A percentile compares a stretch with the other conserved stretches of the same genome.
Conservation (phyloP, 768 basidiomycete genomes). For the Hygrocybe coccinea region DNA sequence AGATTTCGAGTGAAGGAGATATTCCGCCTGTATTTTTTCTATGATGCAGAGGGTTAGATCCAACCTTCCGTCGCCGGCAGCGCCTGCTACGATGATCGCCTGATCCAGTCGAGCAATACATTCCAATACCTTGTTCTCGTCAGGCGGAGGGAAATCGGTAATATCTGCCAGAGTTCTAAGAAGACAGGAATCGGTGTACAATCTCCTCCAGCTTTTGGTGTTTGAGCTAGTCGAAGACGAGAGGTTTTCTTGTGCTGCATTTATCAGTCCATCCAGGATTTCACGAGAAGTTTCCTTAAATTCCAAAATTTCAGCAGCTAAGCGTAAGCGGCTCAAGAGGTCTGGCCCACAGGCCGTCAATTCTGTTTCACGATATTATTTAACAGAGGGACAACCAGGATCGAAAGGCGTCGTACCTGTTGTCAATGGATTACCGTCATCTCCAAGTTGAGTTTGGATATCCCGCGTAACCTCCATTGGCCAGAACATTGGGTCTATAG, state of each 20-base stretch:
- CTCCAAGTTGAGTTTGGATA: background rate
- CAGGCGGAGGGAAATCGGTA: background rate
- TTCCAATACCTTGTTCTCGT: conserved; percentile 28
- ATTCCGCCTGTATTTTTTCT: conserved; percentile 46
- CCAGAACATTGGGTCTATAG: conserved; percentile 9
- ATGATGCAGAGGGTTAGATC: conserved; percentile 66
- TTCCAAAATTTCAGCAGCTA: background rate
- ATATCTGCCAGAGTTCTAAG: conserved; percentile 46
- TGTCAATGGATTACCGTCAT: conserved; percentile 1
- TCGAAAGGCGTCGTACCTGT: background rate
- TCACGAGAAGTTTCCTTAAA: background rate
- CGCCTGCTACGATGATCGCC: conserved; percentile 81
- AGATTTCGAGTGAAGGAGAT: conserved; percentile 11
- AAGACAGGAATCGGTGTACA: conserved; percentile 75
- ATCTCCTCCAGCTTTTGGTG: conserved; percentile 50
- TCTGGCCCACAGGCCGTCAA: conserved; percentile 3
- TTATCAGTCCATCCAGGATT: conserved; percentile 41
- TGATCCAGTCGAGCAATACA: conserved; percentile 65
- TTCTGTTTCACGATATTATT: background rate
- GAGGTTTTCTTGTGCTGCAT: conserved; percentile 48
- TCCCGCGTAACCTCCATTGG: background rate
- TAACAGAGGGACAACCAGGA: background rate
- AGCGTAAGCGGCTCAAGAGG: background rate
- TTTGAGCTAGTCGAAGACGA: conserved; percentile 32
- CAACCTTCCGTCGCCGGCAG: conserved; percentile 54